Evolutionary conservation across 495 filamentous ascomycete genomes (phyloP).

Genomic region (Xylaria sp.): DNA sequence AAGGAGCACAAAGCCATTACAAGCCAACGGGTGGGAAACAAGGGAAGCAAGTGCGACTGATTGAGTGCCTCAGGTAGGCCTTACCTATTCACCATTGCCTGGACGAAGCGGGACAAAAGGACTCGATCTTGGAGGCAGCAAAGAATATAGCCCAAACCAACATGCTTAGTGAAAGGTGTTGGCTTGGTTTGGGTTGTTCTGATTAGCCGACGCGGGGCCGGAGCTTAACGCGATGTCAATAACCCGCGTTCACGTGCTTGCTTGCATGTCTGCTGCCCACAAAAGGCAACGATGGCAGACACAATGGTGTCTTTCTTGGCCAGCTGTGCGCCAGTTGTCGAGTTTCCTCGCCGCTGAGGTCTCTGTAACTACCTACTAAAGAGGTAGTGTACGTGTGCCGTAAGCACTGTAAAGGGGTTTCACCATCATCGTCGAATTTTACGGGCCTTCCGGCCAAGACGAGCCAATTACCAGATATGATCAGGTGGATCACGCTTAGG

Average conservation of each 20-base stretch:
- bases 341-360: background rate
- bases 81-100: background rate
- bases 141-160: background rate
- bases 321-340: background rate
- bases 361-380: background rate
- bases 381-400: no score
- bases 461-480: background rate
- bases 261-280: background rate
- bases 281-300: background rate
- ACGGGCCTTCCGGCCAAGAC: background rate
- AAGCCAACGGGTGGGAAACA: background rate
- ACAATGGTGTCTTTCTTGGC: background rate
- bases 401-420: background rate
- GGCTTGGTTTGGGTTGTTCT: slow-evolving; percentile 7
- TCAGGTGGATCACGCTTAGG: background rate
- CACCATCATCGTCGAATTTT: background rate
- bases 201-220: slow-evolving; percentile 25
- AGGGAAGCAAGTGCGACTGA: background rate
- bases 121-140: slow-evolving; percentile 1
- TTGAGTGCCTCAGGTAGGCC: background rate
- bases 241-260: slow-evolving; percentile 23
- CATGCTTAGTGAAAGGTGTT: background rate
- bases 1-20: slow-evolving; percentile 13
- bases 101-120: background rate
- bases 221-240: slow-evolving; percentile 23